Percentiles rank a stretch among this genome's conserved stretches.
phyloP scores from a whole-genome alignment of 192 early-diverging fungal genomes.

The Coemansia javaensis region DNA sequence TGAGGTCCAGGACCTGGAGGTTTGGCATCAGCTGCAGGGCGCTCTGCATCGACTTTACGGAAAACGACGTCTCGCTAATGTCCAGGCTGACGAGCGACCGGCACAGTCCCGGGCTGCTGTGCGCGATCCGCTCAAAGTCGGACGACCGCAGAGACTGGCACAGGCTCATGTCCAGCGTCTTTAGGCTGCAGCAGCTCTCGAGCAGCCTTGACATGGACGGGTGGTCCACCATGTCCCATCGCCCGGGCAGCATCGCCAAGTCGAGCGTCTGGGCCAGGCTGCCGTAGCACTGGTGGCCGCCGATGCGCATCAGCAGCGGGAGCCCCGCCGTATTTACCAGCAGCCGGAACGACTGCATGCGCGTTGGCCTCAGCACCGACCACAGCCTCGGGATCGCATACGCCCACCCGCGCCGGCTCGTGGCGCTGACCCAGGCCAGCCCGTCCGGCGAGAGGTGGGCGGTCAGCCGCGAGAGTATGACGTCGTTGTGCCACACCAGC shows the following conservation, averaged over 20 bases:
- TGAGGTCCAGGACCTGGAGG: neutral
- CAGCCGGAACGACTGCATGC: slow-evolving; percentile 5
- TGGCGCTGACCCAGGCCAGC: slow-evolving; percentile 1
- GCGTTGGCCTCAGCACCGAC: neutral
- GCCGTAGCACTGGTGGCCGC: slow-evolving; percentile 7
- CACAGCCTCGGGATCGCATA: slow-evolving; percentile 13
- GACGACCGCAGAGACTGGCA: slow-evolving; percentile 8
- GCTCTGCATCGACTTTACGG: neutral
- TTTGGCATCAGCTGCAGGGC: slow-evolving; percentile 3
- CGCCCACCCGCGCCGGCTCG: slow-evolving; percentile 8
- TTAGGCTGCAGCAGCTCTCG: neutral
- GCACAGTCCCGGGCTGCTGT: slow-evolving; percentile 1
- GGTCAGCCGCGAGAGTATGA: neutral
- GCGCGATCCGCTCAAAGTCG: slow-evolving; percentile 5
- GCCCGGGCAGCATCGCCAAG: slow-evolving; percentile 16
- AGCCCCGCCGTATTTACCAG: neutral
- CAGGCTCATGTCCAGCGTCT: slow-evolving; percentile 11
- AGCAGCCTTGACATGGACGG: slow-evolving; percentile 5
- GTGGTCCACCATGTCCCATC: slow-evolving; percentile 21
- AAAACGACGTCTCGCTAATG: slow-evolving; percentile 12
- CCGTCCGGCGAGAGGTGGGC: neutral
- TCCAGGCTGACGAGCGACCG: slow-evolving; percentile 2
- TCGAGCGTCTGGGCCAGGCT: slow-evolving; percentile 10
- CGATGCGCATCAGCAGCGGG: slow-evolving; percentile 1
- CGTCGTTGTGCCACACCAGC: slow-evolving; percentile 5